These are phyloP conservation scores for Starmerella apicola DNA, from an alignment of 805 yeast genomes.

Conservation along the genomic window DNA sequence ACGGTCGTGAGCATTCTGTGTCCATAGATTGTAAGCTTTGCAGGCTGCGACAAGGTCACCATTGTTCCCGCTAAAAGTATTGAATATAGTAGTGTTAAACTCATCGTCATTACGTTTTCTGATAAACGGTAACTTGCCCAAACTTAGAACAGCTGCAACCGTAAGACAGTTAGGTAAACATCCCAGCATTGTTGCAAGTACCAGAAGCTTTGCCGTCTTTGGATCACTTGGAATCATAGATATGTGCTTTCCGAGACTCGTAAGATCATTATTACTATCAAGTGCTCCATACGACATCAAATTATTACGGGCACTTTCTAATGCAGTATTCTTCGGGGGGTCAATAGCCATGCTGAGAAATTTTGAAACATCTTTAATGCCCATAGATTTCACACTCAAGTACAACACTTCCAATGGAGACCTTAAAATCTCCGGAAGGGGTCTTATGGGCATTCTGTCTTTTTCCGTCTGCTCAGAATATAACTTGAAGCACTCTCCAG, in stretches of 20 bases:
- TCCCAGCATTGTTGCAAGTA: conserved; percentile 72
- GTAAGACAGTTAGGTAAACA: conserved; percentile 68
- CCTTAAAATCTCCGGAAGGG: conserved; percentile 80
- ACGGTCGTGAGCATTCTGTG: conserved; percentile 2
- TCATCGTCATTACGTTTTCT: conserved; percentile 45
- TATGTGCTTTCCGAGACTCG: conserved; percentile 68
- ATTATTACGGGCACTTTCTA: conserved; percentile 39
- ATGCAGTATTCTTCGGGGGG: conserved; percentile 49
- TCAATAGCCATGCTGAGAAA: conserved; percentile 71
- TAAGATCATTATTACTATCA: conserved; percentile 36
- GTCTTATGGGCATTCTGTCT: conserved; percentile 49
- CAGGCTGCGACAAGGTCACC: conserved; percentile 71
- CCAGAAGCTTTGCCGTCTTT: conserved; percentile 67
- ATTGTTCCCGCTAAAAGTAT: conserved; percentile 29
- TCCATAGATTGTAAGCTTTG: conserved; percentile 46
- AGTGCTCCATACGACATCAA: conserved; percentile 68
- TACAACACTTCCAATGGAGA: conserved; percentile 74
- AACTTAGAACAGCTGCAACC: conserved; percentile 55
- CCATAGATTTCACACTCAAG: conserved; percentile 79
- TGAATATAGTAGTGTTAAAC: conserved; percentile 14
- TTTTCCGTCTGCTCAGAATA: conserved; percentile 53
- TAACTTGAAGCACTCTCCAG: conserved; percentile 70
- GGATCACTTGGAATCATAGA: conserved; percentile 77
- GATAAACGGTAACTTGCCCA: conserved; percentile 63
- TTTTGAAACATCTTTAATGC: conserved; percentile 53